These are phyloP conservation scores for Psilocybe mexicana DNA, from an alignment of 1,284 basidiomycete species.

Conservation along the genomic window DNA sequence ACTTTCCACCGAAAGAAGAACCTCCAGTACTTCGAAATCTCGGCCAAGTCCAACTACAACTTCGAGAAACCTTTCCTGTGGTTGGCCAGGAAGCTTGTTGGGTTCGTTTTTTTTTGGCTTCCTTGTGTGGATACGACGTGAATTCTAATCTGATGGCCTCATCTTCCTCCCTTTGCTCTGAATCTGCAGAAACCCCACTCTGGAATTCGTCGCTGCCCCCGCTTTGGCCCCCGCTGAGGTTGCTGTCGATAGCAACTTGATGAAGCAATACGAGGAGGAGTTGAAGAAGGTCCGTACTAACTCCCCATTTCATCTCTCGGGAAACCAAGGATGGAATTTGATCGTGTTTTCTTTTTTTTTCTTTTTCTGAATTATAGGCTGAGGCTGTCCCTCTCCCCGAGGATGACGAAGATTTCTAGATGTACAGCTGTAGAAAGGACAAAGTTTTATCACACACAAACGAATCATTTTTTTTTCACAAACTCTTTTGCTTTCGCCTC, in stretches of 20 bases:
- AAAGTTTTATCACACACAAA: constrained; percentile 15
- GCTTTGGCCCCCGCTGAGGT: constrained; percentile 97
- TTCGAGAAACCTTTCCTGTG: constrained; percentile 99
- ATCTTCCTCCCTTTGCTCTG: constrained; percentile 1
- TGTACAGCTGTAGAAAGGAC: constrained; percentile 20
- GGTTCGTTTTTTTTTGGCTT: constrained; percentile 52
- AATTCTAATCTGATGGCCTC: not conserved
- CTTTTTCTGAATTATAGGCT: constrained; percentile 46
- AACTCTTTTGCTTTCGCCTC: no score
- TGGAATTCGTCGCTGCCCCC: constrained; percentile 97
- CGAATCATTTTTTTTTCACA: constrained; percentile 14
- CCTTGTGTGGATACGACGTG: not conserved
- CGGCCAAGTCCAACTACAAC: constrained; percentile 99
- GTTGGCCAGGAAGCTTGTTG: constrained; percentile 97
- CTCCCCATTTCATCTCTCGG: not conserved
- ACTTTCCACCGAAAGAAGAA: constrained; percentile 99
- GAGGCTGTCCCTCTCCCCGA: constrained; percentile 77
- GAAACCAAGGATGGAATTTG: not conserved
- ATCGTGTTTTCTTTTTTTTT: not conserved
- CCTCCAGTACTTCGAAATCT: constrained; percentile 99
- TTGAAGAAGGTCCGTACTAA: constrained; percentile 57
- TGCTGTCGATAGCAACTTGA: constrained; percentile 78
- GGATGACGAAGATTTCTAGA: constrained; percentile 74
- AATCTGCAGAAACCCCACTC: constrained; percentile 69
- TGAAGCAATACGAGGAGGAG: constrained; percentile 85